Percentiles rank a stretch among this genome's conserved stretches.
phyloP scores from a whole-genome alignment of 257 asterid genomes.

The Fraxinus cuspidata region DNA sequence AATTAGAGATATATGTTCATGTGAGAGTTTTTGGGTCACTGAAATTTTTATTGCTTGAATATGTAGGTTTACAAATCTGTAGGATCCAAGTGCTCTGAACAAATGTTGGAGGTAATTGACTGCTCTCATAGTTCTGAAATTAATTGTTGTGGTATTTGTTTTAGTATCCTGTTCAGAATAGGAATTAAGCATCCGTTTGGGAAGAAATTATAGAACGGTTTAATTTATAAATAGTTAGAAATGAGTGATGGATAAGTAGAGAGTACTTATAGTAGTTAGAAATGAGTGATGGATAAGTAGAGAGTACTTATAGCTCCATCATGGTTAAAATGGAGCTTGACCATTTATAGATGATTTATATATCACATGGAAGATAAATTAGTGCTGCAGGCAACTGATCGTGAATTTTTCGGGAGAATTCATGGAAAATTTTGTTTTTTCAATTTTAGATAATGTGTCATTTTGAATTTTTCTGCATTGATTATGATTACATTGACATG shows the following conservation, averaged over 20 bases:
- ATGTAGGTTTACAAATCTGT: constrained; percentile 79
- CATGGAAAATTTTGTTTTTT: not conserved
- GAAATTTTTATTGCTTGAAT: not conserved
- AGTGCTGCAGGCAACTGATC: not conserved
- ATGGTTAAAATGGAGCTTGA: too few species aligned
- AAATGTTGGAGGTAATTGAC: constrained; percentile 64
- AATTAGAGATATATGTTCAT: not conserved
- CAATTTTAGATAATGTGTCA: not conserved
- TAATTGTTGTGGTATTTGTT: not conserved
- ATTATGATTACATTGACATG: not conserved
- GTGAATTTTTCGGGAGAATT: not conserved
- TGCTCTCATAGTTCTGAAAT: not conserved
- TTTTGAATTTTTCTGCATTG: not conserved
- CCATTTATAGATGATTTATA: too few species aligned
- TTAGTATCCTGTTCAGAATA: not conserved
- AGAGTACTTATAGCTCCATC: too few species aligned
- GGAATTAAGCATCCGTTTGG: not conserved
- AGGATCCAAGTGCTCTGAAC: constrained; percentile 67
- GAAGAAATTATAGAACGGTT: too few species aligned
- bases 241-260: too few species aligned
- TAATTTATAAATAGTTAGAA: too few species aligned
- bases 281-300: too few species aligned
- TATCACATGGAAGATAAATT: not conserved
- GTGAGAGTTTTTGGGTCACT: not conserved
- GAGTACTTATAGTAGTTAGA: too few species aligned